Percentiles rank a stretch among this genome's conserved stretches.
These are phyloP conservation scores for Pseudoscleropodium purum DNA, from an alignment of 225 moss, liverwort and hornwort species.

Conservation along the genomic window DNA sequence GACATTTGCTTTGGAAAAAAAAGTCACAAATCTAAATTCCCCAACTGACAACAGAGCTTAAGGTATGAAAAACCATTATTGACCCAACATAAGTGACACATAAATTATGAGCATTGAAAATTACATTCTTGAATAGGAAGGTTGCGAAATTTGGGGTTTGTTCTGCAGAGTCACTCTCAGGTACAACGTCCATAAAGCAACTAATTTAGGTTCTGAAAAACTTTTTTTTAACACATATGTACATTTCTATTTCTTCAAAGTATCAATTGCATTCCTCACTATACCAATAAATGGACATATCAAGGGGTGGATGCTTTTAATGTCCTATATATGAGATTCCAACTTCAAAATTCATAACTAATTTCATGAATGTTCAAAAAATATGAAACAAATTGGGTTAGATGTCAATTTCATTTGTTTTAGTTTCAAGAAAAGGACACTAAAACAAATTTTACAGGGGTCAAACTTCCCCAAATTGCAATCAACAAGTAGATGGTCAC, in stretches of 20 bases:
- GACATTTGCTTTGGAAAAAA: background rate
- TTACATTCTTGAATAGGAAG: background rate
- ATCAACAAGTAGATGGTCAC: background rate
- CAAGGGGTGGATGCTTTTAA: rapidly evolving
- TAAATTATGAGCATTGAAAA: background rate
- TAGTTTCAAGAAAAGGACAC: background rate
- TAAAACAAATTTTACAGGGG: background rate
- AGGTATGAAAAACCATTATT: background rate
- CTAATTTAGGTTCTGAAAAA: background rate
- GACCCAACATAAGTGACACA: too few species aligned
- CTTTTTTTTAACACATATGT: rapidly evolving
- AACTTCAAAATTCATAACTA: background rate
- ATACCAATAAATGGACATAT: background rate
- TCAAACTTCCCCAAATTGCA: background rate
- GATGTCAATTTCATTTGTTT: background rate
- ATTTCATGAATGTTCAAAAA: background rate
- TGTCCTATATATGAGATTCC: background rate
- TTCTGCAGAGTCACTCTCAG: background rate
- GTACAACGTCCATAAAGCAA: background rate
- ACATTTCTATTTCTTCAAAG: background rate
- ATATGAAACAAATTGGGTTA: background rate
- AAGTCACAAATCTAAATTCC: background rate
- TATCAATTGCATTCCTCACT: background rate
- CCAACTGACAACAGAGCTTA: background rate
- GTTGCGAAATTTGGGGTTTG: background rate